Conservation (phyloP, 1,284 basidiomycete species). For the Fomitopsis palustris region DNA sequence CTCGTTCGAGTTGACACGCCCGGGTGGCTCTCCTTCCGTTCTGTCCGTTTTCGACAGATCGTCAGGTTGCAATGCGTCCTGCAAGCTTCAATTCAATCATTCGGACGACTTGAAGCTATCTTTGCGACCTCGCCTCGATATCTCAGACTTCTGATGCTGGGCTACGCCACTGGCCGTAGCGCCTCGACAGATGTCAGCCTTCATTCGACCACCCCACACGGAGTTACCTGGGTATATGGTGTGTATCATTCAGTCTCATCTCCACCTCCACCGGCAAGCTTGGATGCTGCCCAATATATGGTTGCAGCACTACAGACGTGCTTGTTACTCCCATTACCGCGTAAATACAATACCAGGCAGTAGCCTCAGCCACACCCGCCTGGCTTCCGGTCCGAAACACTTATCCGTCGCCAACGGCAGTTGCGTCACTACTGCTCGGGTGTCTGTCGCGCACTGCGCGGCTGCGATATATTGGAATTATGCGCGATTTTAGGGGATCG, state of each 20-base stretch:
- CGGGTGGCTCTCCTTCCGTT: neutral
- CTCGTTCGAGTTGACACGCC: too few species aligned
- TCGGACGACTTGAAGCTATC: too few species aligned
- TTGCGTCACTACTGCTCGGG: neutral
- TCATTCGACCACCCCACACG: too few species aligned
- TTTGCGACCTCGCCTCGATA: too few species aligned
- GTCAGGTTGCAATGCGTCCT: neutral
- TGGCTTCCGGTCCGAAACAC: neutral
- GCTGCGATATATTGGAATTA: neutral
- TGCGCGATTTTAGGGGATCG: neutral
- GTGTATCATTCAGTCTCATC: neutral
- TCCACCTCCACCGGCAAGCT: too few species aligned
- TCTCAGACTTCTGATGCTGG: too few species aligned
- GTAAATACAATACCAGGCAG: neutral
- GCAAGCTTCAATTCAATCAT: too few species aligned
- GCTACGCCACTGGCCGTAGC: too few species aligned
- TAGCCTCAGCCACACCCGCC: neutral
- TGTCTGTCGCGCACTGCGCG: neutral
- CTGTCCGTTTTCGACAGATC: neutral
- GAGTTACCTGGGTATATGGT: neutral
- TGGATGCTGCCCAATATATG: neutral
- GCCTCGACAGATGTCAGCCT: too few species aligned
- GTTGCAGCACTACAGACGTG: neutral
- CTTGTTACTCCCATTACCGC: neutral
- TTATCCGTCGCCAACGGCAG: neutral